Conservation (phyloP, 2,329 filamentous ascomycete genomes). For the Coniochaeta pulveracea region DNA sequence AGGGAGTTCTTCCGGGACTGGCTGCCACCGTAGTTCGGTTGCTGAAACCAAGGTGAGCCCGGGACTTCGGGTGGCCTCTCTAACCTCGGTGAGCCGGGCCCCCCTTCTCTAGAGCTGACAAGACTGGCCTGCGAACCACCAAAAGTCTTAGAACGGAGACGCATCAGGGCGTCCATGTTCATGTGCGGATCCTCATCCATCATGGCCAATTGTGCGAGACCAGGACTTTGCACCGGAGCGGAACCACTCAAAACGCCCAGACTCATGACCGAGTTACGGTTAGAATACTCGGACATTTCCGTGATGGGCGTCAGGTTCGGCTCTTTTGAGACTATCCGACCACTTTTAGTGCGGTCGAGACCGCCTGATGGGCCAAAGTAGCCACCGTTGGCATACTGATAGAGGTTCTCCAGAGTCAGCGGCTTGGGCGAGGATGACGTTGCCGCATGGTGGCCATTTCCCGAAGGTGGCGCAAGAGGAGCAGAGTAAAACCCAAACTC, state of each 20-base stretch:
- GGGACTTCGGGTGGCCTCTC: conserved; percentile 29
- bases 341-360: conserved; percentile 59
- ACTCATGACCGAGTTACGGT: conserved; percentile 81
- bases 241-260: conserved; percentile 35
- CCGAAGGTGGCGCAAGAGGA: conserved; percentile 29
- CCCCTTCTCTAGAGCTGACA: conserved; percentile 44
- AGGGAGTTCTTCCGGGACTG: conserved; percentile 37
- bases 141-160: conserved; percentile 65
- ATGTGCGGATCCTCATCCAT: conserved; percentile 58
- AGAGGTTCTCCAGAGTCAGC: conserved; percentile 26
- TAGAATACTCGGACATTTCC: conserved; percentile 90
- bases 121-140: conserved; percentile 70
- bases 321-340: conserved; percentile 64
- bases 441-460: conserved; percentile 28
- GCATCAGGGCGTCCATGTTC: conserved; percentile 60
- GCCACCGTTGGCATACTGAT: conserved; percentile 66
- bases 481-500: conserved; percentile 93
- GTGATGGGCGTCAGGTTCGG: conserved; percentile 94
- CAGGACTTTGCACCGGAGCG: conserved; percentile 52
- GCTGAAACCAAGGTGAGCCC: conserved; percentile 28
- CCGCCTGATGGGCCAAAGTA: conserved; percentile 70
- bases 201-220: conserved; percentile 66
- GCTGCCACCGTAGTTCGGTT: conserved; percentile 9
- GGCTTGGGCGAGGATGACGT: conserved; percentile 8
- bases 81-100: conserved; percentile 34